A percentile compares a stretch with the other conserved stretches of the same genome.
Conservation (phyloP, 352 stramenopile species). For the Pythium pectinolyticum region DNA sequence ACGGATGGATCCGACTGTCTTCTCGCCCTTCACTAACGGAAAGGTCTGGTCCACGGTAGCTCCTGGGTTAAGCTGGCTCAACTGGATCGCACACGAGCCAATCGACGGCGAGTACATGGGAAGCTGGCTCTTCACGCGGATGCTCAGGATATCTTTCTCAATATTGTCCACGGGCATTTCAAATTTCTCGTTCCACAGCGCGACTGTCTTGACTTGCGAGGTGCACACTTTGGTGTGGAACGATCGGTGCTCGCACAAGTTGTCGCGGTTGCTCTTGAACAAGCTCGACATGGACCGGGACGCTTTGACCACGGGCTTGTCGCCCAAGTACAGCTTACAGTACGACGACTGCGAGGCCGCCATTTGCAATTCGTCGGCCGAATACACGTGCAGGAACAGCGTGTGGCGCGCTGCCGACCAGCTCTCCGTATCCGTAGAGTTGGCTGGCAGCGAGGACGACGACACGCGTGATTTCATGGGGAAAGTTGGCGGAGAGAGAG, state of each 20-base stretch:
- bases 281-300: slow-evolving; percentile 23
- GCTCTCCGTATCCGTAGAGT: slow-evolving; percentile 2
- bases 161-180: slow-evolving; percentile 53
- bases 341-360: slow-evolving; percentile 48
- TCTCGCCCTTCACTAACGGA: slow-evolving; percentile 53
- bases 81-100: slow-evolving; percentile 53
- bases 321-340: slow-evolving; percentile 73
- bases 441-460: slow-evolving; percentile 19
- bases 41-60: slow-evolving; percentile 57
- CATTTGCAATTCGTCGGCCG: slow-evolving; percentile 43
- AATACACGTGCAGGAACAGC: slow-evolving; percentile 70
- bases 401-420: slow-evolving; percentile 39
- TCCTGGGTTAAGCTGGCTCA: slow-evolving; percentile 49
- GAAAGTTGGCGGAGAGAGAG: neutral
- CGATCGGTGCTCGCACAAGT: slow-evolving; percentile 32
- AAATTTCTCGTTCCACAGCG: slow-evolving; percentile 83
- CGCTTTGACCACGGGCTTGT: slow-evolving; percentile 41
- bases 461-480: slow-evolving; percentile 22
- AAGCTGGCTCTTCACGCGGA: slow-evolving; percentile 74
- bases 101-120: slow-evolving; percentile 63
- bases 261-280: slow-evolving; percentile 16
- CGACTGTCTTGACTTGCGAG: slow-evolving; percentile 31
- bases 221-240: slow-evolving; percentile 64
- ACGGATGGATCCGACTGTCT: slow-evolving; percentile 43
- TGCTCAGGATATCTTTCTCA: slow-evolving; percentile 52